Percentiles rank a stretch among this genome's conserved stretches.
These are phyloP conservation scores for Crithidia expoeki DNA, from an alignment of 208 protist species.

Conservation along the genomic window DNA sequence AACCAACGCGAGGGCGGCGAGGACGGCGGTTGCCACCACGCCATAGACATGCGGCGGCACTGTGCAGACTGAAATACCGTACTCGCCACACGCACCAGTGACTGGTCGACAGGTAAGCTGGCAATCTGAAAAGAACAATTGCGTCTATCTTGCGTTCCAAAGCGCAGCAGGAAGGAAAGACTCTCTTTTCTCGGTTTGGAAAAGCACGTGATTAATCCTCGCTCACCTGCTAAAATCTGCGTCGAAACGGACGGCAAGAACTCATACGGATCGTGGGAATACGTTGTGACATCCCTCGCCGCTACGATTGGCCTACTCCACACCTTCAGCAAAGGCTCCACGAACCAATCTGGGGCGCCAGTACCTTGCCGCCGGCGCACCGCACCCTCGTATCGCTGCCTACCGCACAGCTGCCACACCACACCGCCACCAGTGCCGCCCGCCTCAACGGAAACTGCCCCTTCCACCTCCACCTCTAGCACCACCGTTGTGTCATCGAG, in stretches of 20 bases:
- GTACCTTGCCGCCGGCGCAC: not conserved
- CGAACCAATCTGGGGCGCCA: conserved; percentile 12
- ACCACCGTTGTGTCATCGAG: conserved; percentile 14
- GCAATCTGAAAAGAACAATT: not conserved
- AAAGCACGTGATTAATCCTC: not conserved
- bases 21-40: conserved; percentile 28
- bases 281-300: not conserved
- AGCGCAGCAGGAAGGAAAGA: too few species aligned
- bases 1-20: conserved; percentile 7
- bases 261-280: not conserved
- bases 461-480: conserved; percentile 27
- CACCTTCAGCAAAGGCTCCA: conserved; percentile 18
- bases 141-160: not conserved
- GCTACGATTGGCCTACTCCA: not conserved
- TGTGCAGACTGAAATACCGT: not conserved
- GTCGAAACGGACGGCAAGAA: too few species aligned
- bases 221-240: not conserved
- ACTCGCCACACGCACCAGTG: not conserved
- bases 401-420: conserved; percentile 23
- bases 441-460: not conserved
- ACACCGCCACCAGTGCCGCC: not conserved
- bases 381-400: conserved; percentile 23
- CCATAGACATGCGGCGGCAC: not conserved
- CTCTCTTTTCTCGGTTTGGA: not conserved
- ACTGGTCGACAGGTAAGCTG: not conserved